phyloP scores from a whole-genome alignment of 2,329 filamentous ascomycete species.

The Neonectria coccinea region DNA sequence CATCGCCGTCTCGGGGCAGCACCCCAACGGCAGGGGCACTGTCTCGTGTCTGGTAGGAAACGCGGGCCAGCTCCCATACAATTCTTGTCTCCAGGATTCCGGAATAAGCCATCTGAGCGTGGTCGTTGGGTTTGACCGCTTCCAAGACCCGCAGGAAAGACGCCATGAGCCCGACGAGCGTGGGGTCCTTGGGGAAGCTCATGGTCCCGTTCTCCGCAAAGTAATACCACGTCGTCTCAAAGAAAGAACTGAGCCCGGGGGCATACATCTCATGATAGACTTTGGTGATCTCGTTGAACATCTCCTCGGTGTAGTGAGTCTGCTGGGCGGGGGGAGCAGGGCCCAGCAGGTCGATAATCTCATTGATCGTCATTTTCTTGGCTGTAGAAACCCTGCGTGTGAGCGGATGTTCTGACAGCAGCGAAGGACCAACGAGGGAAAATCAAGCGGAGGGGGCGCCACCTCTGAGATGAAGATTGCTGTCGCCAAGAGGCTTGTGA shows the following conservation, averaged over 20 bases:
- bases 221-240: slow-evolving; percentile 88
- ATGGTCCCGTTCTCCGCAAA: slow-evolving; percentile 58
- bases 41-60: slow-evolving; percentile 57
- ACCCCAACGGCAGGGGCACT: slow-evolving; percentile 48
- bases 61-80: slow-evolving; percentile 69
- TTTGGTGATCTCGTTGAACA: slow-evolving; percentile 74
- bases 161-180: slow-evolving; percentile 74
- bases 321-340: slow-evolving; percentile 67
- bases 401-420: slow-evolving; percentile 49
- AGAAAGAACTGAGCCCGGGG: slow-evolving; percentile 77
- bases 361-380: slow-evolving; percentile 75
- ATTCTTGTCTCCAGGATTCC: slow-evolving; percentile 67
- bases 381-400: slow-evolving; percentile 48
- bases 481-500: slow-evolving; percentile 47
- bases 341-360: slow-evolving; percentile 74
- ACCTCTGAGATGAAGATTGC: slow-evolving; percentile 62
- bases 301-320: slow-evolving; percentile 63
- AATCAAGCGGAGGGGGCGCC: slow-evolving; percentile 57
- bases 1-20: slow-evolving; percentile 67
- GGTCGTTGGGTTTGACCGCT: slow-evolving; percentile 62
- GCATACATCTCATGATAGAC: slow-evolving; percentile 83
- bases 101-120: slow-evolving; percentile 64
- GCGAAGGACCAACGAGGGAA: slow-evolving; percentile 45
- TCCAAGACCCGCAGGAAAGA: slow-evolving; percentile 70
- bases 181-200: slow-evolving; percentile 63